Evolutionary conservation across 140 eudicot genomes (phyloP), one percentile per base, ranked within the genome.

Genomic region (Senecio squalidus): DNA sequence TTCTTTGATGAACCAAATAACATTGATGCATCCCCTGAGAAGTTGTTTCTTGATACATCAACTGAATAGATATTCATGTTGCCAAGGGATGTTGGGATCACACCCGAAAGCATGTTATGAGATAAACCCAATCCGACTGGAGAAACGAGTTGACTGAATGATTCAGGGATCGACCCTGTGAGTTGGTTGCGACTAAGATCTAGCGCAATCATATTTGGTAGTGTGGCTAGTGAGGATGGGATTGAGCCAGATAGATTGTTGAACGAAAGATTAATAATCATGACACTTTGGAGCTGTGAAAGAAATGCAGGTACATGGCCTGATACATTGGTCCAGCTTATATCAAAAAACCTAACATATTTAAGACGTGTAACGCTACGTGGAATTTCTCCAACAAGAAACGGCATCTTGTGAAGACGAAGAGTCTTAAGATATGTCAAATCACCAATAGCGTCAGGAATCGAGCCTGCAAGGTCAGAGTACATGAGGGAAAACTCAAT

Each of bases 11-110:
- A 50, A 4, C 88, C 94, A 11, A 84, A 84, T 31, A 84, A 73
- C 77, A 84, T 69, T 6, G 94, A 84, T 14, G 80, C 82, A 44
- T 84, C 88, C n/a, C 94, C 94, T 0, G 72, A 55, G 1, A 84
- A 71, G 61, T 64, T 77, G 73, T 84, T 84, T 41, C 94, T 75
- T 5, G 88, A 80, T 1, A 80, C 23, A 41, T 77, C 85, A 23
- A 84, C 6, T 0, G 13, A 21, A 20, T 63, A 41, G 21, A 84
- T 59, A 2, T 49, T 66, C 46, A 49, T 66, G 7, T 49, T 54
- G 13, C 67, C 76, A 0, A 84, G 15, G n/a, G 85, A 77, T 14
- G 14, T n/a, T 6, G 94, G 88, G 39, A 84, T 66, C 11, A 72
- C 55, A 0, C 94, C 85, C 0, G 79, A 71, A 16, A 84, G 60